Base-by-base conservation (phyloP, 139 green algal genomes). In the Helicosporidium sp. region DNA sequence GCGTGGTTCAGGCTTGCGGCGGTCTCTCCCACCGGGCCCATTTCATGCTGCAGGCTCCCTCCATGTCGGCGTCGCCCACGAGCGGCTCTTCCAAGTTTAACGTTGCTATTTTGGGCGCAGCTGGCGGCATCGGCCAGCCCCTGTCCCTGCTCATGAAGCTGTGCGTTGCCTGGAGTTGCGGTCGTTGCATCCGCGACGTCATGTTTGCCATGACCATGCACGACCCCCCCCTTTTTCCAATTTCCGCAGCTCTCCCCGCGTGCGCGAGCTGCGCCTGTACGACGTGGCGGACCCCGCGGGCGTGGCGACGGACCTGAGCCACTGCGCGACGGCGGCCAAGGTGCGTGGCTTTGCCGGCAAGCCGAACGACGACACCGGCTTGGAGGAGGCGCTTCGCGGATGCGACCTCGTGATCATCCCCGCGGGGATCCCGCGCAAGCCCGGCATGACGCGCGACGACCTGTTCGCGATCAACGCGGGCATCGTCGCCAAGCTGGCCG, bases 391-490 rank as follows among this genome's bases (percentile, higher is more conserved):
- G 1, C 60, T 94, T 26, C 76, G 70, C 20, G 82, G 78, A 27
- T 63, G 62, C 5, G 58, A 83, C 49, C 61, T 94, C 15, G 81
- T 99, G 27, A 65, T 99, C 53, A 95, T 99, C 42, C 90, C 90
- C 15, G 90, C 90, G 2, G 90, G 88, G 20, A 79, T 97, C 46
- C 76, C 78, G 0, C 68, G 83, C 48, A 93, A 93, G 75, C 90
- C 90, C 3, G 90, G 90, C 60, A 99, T 99, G 90, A 97, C 87
- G 1, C 75, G 90, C 25, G 89, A 96, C 50, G 90, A 97, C 61
- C 70, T 97, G 41, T 97, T 97, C 78, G 92, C 88, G 68, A 94
- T 89, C 61, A 96, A 96, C 57, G 83, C 83, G 19, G 80, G 80
- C 39, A 91, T 91, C 40, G 80, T 91, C 24, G 61, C 62, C 31